Base-by-base conservation (phyloP, 192 early-diverging fungal species). In the Backusella tuberculispora region DNA sequence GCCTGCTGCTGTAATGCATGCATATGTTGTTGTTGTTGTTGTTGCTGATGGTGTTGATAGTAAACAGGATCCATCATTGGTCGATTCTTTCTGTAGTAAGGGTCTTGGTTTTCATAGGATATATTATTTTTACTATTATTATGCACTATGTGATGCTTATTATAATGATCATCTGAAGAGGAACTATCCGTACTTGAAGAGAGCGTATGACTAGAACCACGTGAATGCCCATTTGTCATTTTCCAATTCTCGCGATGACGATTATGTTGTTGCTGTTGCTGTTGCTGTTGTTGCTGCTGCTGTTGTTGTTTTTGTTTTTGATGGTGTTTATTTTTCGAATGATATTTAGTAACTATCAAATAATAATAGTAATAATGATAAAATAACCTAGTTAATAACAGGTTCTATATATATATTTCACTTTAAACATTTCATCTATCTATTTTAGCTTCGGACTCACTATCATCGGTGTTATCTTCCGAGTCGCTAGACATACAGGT, bases 61-160 rank as follows among this genome's bases (percentile, higher is more conserved):
- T 72, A 74, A 5, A 67, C 42, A 8, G 63, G 56, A n/a, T 67
- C 66, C 72, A 73, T 63, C 21, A 45, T 56, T 43, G 56, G 53
- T 43, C 66, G n/a, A 19, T 67, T 60, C 24, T 60, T 60, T 60
- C 21, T 60, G 53, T 24, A 60, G 53, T 60, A 60, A 60, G 37
- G 66, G 17, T 66, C 34, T 66, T 42, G 66, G 38, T 67, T 17
- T 40, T 43, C 41, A 42, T 19, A 42, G 34, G 37, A n/a, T 67
- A 4, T 43, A 40, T 43, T 66, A 3, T 40, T 67, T 19, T 38
- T 67, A 19, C 10, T 2, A 8, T 24, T 29, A 29, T 26, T 26
- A 60, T 60, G 53, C 12, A 26, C 26, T 13, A 26, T 60, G 9
- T 60, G 19, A 9, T 60, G 21, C 4, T 60, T 60, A 60, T 60